Evolutionary conservation across 768 basidiomycete genomes (phyloP).

Genomic region (Gymnopilus dilepis): DNA sequence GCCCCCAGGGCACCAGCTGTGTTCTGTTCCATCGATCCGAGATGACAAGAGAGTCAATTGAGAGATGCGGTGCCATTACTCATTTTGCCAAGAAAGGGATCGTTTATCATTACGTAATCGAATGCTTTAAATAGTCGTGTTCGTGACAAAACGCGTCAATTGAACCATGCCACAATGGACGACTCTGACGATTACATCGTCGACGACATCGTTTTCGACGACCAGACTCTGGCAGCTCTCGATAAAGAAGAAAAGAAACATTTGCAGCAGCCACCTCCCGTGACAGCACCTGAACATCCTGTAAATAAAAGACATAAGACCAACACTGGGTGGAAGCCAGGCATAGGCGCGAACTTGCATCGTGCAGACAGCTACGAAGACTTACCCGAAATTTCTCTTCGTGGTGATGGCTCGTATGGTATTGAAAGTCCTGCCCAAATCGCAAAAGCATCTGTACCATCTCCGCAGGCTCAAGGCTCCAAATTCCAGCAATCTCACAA

Average conservation of each 20-base stretch:
- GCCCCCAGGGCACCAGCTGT: slow-evolving; percentile 29
- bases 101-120: background rate
- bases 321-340: slow-evolving; percentile 46
- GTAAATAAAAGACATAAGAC: slow-evolving; percentile 62
- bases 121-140: too few species aligned
- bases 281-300: slow-evolving; percentile 38
- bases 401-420: slow-evolving; percentile 61
- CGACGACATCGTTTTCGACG: slow-evolving; percentile 70
- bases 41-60: background rate
- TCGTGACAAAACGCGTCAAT: background rate
- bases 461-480: background rate
- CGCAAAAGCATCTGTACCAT: background rate
- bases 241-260: slow-evolving; percentile 62
- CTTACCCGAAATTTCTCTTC: slow-evolving; percentile 68
- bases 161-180: slow-evolving; percentile 44
- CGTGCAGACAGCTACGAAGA: slow-evolving; percentile 50
- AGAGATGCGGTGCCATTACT: background rate
- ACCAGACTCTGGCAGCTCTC: slow-evolving; percentile 61
- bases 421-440: slow-evolving; percentile 28
- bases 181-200: slow-evolving; percentile 69
- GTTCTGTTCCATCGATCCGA: slow-evolving; percentile 36
- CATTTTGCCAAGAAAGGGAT: background rate
- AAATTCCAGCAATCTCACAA: background rate
- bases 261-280: slow-evolving; percentile 30
- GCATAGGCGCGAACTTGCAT: slow-evolving; percentile 29